Base-by-base conservation (phyloP, 306 rosid genomes). In the Prunus davidiana region DNA sequence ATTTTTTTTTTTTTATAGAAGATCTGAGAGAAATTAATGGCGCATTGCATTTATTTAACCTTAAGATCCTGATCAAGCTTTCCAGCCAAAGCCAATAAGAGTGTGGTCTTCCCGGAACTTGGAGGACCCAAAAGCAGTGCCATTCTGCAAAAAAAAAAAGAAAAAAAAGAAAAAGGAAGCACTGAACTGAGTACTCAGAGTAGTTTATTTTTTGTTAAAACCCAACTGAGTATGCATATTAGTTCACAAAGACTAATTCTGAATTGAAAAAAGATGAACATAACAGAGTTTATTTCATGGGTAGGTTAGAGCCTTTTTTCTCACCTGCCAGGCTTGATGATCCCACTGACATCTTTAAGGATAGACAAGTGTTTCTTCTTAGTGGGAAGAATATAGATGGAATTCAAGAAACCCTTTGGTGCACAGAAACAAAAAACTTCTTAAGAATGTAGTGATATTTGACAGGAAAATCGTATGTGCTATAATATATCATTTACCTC, bases 71-170 rank as follows among this genome's bases (percentile, higher is more conserved):
- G 49, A 61, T 66, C 56, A 24, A 76, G 67, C 28, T 54, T 43
- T 76, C 79, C 79, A 0, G 79, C 73, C 57, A 76, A 76, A 22
- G 79, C 79, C 65, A 66, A 30, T 20, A 76, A 54, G 22, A 66
- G 65, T 2, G 79, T 65, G 73, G 79, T 51, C 45, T 76, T 76
- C 22, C 79, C 73, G 6, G 79, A 76, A 76, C 79, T 65, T 19
- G 79, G 79, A 76, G 79, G 79, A 54, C 79, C 79, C 79, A 76
- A 66, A 54, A 76, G 73, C 47, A 76, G 34, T 24, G 79, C 55
- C 79, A 38, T 76, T 66, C 79, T 73, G 8, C 43, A 34, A 0
- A 1, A 38, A 6, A 38, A 2, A 60, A 12, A 8, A 72, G 57
- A 19, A 18, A 1, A 32, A 32, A 5, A 32, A 5, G 34, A 32